phyloP scores from a whole-genome alignment of 768 basidiomycete species.

The Collybiopsis luxurians region DNA sequence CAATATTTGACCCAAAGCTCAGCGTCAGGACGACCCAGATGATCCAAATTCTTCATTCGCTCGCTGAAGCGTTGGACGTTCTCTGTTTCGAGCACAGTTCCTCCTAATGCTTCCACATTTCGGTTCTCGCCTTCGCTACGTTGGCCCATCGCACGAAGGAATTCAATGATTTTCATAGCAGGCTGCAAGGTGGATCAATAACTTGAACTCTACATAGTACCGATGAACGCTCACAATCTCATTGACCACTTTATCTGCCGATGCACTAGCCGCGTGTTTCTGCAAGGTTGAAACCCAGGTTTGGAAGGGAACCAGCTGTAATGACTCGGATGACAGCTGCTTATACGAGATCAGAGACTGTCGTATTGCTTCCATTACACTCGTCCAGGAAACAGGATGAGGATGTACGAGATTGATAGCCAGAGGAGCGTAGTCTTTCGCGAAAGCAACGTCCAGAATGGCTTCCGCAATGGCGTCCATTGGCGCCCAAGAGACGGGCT shows the following conservation, averaged over 20 bases:
- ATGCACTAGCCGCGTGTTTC: slow-evolving; percentile 10
- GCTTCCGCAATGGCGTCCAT: slow-evolving; percentile 33
- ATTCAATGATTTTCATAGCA: slow-evolving; percentile 29
- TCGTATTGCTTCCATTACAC: slow-evolving; percentile 23
- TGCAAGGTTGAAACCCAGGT: slow-evolving; percentile 29
- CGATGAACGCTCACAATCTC: slow-evolving; percentile 26
- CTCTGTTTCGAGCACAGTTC: neutral
- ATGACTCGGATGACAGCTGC: slow-evolving; percentile 4
- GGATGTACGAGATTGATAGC: slow-evolving; percentile 39
- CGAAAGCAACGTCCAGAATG: slow-evolving; percentile 23
- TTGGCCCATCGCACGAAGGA: slow-evolving; percentile 19
- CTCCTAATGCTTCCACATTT: neutral
- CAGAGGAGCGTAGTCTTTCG: slow-evolving; percentile 14
- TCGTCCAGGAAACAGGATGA: slow-evolving; percentile 26
- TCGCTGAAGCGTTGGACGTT: slow-evolving; percentile 1
- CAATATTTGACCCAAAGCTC: slow-evolving; percentile 7
- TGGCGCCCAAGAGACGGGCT: slow-evolving; percentile 44
- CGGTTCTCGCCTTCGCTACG: slow-evolving; percentile 9
- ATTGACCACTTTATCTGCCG: slow-evolving; percentile 22
- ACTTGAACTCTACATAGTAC: neutral
- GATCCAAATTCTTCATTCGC: neutral
- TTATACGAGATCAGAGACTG: slow-evolving; percentile 13
- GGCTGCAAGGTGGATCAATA: slow-evolving; percentile 18
- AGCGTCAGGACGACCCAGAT: neutral
- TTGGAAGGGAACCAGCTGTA: slow-evolving; percentile 20